A percentile compares a stretch with the other conserved stretches of the same genome.
These are phyloP conservation scores for Neurospora sp. DNA, from an alignment of 495 filamentous ascomycete species.

Conservation along the genomic window DNA sequence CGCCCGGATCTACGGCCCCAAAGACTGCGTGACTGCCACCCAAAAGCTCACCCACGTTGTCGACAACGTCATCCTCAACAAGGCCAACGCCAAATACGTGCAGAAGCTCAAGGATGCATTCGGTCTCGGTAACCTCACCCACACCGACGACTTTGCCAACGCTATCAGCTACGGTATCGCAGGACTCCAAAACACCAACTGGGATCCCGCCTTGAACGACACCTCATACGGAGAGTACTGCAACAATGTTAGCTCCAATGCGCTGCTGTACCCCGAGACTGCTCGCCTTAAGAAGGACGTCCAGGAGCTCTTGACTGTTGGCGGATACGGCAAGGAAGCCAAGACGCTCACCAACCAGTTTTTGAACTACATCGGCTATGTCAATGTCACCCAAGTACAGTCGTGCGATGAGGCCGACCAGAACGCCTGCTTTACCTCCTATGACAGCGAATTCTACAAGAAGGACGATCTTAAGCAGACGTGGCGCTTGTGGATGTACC, in stretches of 20 bases:
- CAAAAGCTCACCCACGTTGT: conserved; percentile 50
- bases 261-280: conserved; percentile 37
- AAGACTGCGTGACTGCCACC: conserved; percentile 43
- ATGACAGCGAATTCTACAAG: conserved; percentile 40
- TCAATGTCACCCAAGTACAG: conserved; percentile 31
- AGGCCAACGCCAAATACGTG: conserved; percentile 30
- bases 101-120: conserved; percentile 48
- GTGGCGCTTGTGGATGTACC: conserved; percentile 53
- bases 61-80: conserved; percentile 53
- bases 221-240: conserved; percentile 50
- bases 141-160: conserved; percentile 53
- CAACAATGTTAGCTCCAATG: conserved; percentile 40
- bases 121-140: conserved; percentile 46
- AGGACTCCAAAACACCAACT: conserved; percentile 53
- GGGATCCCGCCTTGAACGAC: conserved; percentile 53
- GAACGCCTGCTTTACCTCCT: conserved; percentile 45
- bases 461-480: conserved; percentile 37
- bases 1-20: conserved; percentile 41
- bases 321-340: conserved; percentile 45
- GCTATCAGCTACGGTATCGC: conserved; percentile 40
- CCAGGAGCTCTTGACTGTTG: conserved; percentile 37
- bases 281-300: conserved; percentile 29
- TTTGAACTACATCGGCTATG: conserved; percentile 57
- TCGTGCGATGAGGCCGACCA: conserved; percentile 22
- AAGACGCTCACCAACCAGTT: conserved; percentile 40